Evolutionary conservation across 768 basidiomycete species (phyloP), one percentile per base, ranked within the genome.

Genomic region (Mycena galericulata): DNA sequence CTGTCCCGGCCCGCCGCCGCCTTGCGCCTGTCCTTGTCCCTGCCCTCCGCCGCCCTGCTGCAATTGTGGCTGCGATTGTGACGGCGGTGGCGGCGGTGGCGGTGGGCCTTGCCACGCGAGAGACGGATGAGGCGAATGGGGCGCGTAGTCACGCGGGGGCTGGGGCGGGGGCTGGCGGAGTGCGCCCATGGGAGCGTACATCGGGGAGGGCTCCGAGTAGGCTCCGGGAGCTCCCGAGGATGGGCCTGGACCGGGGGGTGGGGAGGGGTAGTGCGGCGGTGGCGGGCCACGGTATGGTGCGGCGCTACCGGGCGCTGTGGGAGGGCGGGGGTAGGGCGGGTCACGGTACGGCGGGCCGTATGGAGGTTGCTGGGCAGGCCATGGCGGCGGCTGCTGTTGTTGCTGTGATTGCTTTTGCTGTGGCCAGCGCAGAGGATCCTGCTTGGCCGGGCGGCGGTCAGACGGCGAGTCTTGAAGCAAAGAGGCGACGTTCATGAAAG

Each of bases 401-500:
- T 4, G 53, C 26, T 34, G 62, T n/a, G 40, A 30, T 18, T n/a
- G 38, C 3, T 49, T 11, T 41, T 65, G 43, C 18, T 47, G 49
- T 1, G 47, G 64, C 34, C 51, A 59, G 10, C 17, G 38, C 14
- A 11, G 41, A 12, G 62, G 56, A 38, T 51, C 58, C 30, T 55
- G 65, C 7, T 50, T 64, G 34, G 61, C 57, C 2, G 54, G 62
- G 26, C 70, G 66, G 49, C 68, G 56, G 72, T 90, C 89, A 0
- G 90, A 90, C 54, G 91, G 91, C 0, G 90, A 88, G 77, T 90
- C 89, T 71, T 91, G 90, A 27, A 92, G 81, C 63, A 92, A 85
- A 75, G 83, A 87, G 26, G 88, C 87, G 72, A 92, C 89, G 79
- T 92, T 90, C 91, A 92, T 92, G n/a, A n/a, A n/a, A n/a, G n/a